Conservation (phyloP, 768 basidiomycete genomes). For the Lactifluus rugatus region DNA sequence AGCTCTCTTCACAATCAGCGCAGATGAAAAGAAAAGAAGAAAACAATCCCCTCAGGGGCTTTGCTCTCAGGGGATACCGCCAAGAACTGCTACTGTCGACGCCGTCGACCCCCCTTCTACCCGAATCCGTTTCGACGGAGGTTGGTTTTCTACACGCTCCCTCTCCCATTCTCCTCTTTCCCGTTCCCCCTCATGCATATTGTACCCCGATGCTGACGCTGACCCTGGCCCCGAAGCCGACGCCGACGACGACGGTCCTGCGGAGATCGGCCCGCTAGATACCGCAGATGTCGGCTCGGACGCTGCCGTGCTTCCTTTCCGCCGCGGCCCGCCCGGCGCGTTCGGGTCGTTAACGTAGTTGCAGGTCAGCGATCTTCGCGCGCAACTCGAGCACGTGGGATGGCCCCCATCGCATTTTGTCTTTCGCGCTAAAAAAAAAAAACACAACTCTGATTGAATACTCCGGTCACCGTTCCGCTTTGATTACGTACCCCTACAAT, state of each 20-base stretch:
- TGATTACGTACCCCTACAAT: slow-evolving; percentile 62
- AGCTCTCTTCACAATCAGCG: neutral
- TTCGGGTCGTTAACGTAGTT: slow-evolving; percentile 66
- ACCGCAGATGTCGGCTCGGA: slow-evolving; percentile 20
- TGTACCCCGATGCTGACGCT: slow-evolving; percentile 17
- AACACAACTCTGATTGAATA: neutral
- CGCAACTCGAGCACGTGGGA: slow-evolving; percentile 75
- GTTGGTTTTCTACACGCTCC: slow-evolving; percentile 8
- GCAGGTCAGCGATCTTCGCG: slow-evolving; percentile 64
- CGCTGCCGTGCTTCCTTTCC: slow-evolving; percentile 19
- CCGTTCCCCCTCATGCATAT: slow-evolving; percentile 15
- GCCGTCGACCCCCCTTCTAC: slow-evolving; percentile 17
- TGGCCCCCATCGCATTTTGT: slow-evolving; percentile 85
- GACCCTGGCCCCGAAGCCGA: no score
- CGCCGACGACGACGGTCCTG: slow-evolving; percentile 17
- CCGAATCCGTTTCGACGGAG: slow-evolving; percentile 19
- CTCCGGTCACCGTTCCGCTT: neutral
- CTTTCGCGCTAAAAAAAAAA: slow-evolving; percentile 54
- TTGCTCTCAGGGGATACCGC: slow-evolving; percentile 9
- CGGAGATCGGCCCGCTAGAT: slow-evolving; percentile 24
- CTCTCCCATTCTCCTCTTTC: slow-evolving; percentile 8
- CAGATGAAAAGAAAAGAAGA: neutral
- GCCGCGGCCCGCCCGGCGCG: slow-evolving; percentile 18
- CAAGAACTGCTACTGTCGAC: slow-evolving; percentile 17
- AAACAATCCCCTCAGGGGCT: neutral